Percentiles rank a stretch among this genome's conserved stretches.
These are phyloP conservation scores for Coniosporium apollinis DNA, from an alignment of 495 filamentous ascomycete species.

Conservation along the genomic window DNA sequence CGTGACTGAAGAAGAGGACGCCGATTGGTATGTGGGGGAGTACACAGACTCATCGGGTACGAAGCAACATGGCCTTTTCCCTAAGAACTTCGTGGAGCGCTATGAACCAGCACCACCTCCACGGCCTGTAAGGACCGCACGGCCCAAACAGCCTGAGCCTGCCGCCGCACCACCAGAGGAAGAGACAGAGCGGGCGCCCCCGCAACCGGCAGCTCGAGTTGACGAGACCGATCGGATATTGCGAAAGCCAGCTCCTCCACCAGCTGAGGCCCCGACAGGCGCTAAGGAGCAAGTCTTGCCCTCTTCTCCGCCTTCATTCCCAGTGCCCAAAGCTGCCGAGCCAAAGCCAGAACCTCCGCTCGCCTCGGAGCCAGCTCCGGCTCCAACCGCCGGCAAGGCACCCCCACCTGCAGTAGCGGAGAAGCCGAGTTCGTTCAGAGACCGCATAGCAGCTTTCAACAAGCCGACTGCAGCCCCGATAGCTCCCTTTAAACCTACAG, in stretches of 20 bases:
- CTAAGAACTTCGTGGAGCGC: slow-evolving; percentile 90
- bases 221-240: too few relatives aligned
- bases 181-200: not conserved
- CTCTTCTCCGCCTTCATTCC: slow-evolving; percentile 8
- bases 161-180: slow-evolving; percentile 6
- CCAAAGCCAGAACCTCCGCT: slow-evolving; percentile 17
- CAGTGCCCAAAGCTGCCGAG: not conserved
- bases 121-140: slow-evolving; percentile 52
- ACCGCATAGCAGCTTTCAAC: slow-evolving; percentile 95
- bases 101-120: slow-evolving; percentile 85
- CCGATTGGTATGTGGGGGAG: slow-evolving; percentile 88
- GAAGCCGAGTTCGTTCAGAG: slow-evolving; percentile 80
- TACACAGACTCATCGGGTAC: slow-evolving; percentile 58
- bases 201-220: too few relatives aligned
- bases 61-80: slow-evolving; percentile 82
- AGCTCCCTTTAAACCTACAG: slow-evolving; percentile 67
- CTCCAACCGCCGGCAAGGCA: slow-evolving; percentile 19
- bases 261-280: not conserved
- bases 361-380: slow-evolving; percentile 29
- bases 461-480: slow-evolving; percentile 71
- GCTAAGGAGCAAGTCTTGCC: slow-evolving; percentile 4
- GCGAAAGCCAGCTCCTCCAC: not conserved
- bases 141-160: slow-evolving; percentile 42
- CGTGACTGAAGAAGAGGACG: slow-evolving; percentile 81
- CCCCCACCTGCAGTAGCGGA: slow-evolving; percentile 53